Evolutionary conservation across 306 rosid species (phyloP), one percentile per base, ranked within the genome.

Genomic region (Cajanus cajan): DNA sequence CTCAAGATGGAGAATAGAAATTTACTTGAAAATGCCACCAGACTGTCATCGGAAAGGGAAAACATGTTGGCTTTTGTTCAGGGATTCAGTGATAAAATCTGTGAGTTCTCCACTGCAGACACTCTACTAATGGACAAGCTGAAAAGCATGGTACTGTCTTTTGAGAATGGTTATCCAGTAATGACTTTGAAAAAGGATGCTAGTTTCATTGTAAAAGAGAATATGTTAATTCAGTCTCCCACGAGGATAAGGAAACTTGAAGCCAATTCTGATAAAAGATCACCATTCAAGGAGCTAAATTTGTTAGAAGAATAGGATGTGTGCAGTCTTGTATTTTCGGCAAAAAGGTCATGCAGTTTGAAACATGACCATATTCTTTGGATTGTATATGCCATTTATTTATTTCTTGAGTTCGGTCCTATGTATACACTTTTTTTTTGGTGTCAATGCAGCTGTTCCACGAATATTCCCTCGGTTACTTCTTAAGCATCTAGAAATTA

Each of bases 221-320:
- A 88, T 68, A 80, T 74, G 78, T 34, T 74, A 21, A 76, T 78
- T 45, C 79, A 74, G 76, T 75, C 87, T 68, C 86, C 95, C 34
- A 12, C 51, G 0, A 62, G 79, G 14, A 39, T 33, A 71, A 90
- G 87, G 89, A 89, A 76, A 79, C 58, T 36, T 70, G 90, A 90
- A 71, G 78, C 54, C 50, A 62, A 50, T 34, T 82, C 88, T 68
- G 90, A 84, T 40, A 11, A 43, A 57, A 94, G 96, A 82, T 80
- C 91, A 5, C 94, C 95, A 44, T 89, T 92, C 80, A 80, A 89
- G 82, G 92, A 86, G 80, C 90, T 91, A 36, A 22, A 62, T 28
- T 15, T 62, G 81, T 44, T 65, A 44, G 48, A 78, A 37, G 44
- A 69, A 19, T 57, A 68, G 76, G 58, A 73, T 43, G 48, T 83